These are phyloP conservation scores for Trichoderma aggressivum DNA, from an alignment of 2,329 filamentous ascomycete species.

Conservation along the genomic window DNA sequence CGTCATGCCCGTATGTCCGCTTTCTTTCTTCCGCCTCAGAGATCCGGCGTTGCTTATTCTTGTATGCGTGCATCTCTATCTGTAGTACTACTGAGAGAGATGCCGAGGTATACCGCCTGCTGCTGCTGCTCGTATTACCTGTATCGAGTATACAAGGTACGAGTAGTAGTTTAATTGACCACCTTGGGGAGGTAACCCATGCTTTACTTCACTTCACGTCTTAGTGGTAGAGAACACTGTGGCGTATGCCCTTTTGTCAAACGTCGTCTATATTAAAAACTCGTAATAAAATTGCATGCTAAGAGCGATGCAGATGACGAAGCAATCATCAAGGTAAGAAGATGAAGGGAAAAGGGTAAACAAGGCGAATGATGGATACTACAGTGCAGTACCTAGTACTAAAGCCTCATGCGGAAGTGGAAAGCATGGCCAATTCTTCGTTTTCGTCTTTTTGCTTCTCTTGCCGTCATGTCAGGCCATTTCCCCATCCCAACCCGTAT, in stretches of 20 bases:
- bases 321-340: neutral
- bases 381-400: neutral
- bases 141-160: neutral
- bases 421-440: slow-evolving; percentile 20
- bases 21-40: neutral
- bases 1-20: neutral
- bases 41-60: neutral
- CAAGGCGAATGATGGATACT: neutral
- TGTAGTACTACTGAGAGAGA: neutral
- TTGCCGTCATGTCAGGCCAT: slow-evolving; percentile 23
- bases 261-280: neutral
- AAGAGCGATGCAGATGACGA: neutral
- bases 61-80: neutral
- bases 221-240: neutral
- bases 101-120: neutral
- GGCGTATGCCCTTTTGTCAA: neutral
- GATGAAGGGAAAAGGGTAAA: neutral
- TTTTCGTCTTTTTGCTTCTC: neutral
- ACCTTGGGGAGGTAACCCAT: neutral
- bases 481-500: slow-evolving; percentile 20
- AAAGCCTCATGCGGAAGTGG: slow-evolving; percentile 38
- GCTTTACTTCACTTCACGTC: neutral
- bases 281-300: slow-evolving; percentile 8
- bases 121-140: neutral
- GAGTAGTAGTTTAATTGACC: neutral